phyloP scores from a whole-genome alignment of 768 basidiomycete species.

The Tylopilus rubrobrunneus region DNA sequence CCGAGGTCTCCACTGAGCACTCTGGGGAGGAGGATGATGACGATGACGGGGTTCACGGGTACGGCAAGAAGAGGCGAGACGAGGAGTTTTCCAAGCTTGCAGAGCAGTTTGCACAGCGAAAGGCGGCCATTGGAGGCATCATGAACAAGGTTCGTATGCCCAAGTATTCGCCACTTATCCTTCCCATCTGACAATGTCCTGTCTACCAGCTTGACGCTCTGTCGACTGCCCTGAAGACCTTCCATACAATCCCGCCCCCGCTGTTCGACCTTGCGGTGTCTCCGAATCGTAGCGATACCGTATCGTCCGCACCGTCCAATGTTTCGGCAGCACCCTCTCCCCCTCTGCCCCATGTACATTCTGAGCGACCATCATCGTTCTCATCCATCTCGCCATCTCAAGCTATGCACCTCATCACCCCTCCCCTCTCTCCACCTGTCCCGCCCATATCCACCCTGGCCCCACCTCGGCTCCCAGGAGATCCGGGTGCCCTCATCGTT shows the following conservation, averaged over 20 bases:
- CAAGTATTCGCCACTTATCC: too few species aligned
- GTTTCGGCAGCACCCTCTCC: slow-evolving; percentile 18
- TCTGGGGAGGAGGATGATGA: slow-evolving; percentile 33
- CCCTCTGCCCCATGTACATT: slow-evolving; percentile 2
- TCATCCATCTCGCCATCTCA: slow-evolving; percentile 9
- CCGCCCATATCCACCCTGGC: slow-evolving; percentile 22
- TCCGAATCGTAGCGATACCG: slow-evolving; percentile 29
- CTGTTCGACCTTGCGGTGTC: slow-evolving; percentile 31
- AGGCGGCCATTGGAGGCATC: slow-evolving; percentile 63
- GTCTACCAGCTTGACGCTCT: slow-evolving; percentile 27
- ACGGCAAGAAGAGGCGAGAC: slow-evolving; percentile 53
- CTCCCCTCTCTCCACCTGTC: slow-evolving; percentile 13
- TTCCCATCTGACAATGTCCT: not conserved
- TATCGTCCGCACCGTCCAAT: slow-evolving; percentile 25
- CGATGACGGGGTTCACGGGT: slow-evolving; percentile 42
- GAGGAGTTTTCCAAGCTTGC: slow-evolving; percentile 67
- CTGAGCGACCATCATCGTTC: slow-evolving; percentile 1
- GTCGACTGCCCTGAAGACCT: slow-evolving; percentile 36
- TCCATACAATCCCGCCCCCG: slow-evolving; percentile 43
- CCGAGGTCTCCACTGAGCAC: slow-evolving; percentile 23
- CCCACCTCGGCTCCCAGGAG: not conserved
- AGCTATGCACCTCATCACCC: not conserved
- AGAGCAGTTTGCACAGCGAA: slow-evolving; percentile 65
- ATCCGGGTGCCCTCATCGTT: not conserved
- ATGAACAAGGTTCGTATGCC: slow-evolving; percentile 59